Conservation (phyloP, 202 grass and related monocot species). For the Miscanthus sacchariflorus region DNA sequence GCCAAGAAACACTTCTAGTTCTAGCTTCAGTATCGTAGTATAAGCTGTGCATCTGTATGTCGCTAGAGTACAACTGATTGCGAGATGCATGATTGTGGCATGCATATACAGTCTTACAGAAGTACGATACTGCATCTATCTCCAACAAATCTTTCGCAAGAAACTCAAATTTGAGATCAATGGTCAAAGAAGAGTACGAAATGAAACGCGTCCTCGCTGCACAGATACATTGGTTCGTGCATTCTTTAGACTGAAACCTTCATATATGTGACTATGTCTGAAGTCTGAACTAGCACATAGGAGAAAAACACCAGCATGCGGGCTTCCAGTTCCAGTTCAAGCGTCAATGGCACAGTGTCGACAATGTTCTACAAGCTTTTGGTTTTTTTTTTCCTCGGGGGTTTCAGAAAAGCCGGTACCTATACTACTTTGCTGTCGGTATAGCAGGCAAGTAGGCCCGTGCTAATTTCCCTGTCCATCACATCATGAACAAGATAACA, state of each 20-base stretch:
- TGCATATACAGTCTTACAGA: neutral
- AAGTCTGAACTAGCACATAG: neutral
- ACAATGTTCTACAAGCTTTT: neutral
- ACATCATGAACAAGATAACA: conserved; percentile 4
- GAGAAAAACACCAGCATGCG: neutral
- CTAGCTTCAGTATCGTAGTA: too few relatives aligned
- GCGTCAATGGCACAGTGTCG: neutral
- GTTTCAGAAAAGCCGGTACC: neutral
- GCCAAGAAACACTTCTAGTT: neutral
- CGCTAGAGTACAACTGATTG: neutral
- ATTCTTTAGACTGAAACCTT: neutral
- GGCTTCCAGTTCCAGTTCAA: neutral
- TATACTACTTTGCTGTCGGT: neutral
- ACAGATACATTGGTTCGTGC: too few relatives aligned
- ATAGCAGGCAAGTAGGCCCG: neutral
- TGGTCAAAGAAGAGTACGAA: neutral
- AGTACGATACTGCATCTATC: neutral
- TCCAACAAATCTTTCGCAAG: neutral
- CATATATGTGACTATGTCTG: neutral
- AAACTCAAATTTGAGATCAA: neutral
- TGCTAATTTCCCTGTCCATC: neutral
- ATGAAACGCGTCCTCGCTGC: neutral
- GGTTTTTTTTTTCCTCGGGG: neutral
- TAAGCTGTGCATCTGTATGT: neutral
- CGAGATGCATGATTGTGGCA: neutral